phyloP scores from a whole-genome alignment of 192 early-diverging fungal species.

The Blastocladiella britannica region DNA sequence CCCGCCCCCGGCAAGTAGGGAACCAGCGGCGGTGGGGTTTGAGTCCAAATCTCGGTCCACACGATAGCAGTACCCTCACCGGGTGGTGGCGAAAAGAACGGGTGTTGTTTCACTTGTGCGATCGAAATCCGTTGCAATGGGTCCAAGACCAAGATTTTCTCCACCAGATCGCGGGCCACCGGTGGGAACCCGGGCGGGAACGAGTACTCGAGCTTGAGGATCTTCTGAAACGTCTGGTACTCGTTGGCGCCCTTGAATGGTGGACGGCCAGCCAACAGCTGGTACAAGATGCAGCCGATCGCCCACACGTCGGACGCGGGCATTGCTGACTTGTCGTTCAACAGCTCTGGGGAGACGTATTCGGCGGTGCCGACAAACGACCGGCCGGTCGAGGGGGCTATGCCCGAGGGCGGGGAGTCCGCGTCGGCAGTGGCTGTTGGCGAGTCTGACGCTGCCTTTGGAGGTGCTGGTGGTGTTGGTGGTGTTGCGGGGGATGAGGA shows the following conservation, averaged over 20 bases:
- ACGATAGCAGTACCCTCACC: no score
- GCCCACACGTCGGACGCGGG: conserved; percentile 64
- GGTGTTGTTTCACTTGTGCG: conserved; percentile 42
- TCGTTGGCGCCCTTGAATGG: conserved; percentile 91
- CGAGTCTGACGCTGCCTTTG: no score
- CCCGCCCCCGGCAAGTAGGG: neutral
- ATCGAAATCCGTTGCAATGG: conserved; percentile 27
- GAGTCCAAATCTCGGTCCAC: conserved; percentile 37
- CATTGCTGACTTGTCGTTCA: conserved; percentile 70
- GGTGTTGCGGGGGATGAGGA: no score
- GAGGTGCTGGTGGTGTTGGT: no score
- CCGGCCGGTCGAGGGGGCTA: conserved; percentile 9
- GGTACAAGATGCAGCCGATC: conserved; percentile 76
- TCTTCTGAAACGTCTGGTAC: conserved; percentile 91
- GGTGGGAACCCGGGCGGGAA: conserved; percentile 57
- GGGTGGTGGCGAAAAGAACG: conserved; percentile 67
- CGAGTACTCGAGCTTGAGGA: conserved; percentile 65
- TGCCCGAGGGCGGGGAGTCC: neutral
- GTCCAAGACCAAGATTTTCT: conserved; percentile 48
- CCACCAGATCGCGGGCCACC: conserved; percentile 51
- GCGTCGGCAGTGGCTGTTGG: neutral
- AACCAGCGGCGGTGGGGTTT: conserved; percentile 20
- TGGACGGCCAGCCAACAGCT: conserved; percentile 66
- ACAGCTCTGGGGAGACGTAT: conserved; percentile 90
- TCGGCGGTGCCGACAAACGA: conserved; percentile 98